These are phyloP conservation scores for Dorcoceras hygrometricum DNA, from an alignment of 257 asterid species.

Conservation along the genomic window DNA sequence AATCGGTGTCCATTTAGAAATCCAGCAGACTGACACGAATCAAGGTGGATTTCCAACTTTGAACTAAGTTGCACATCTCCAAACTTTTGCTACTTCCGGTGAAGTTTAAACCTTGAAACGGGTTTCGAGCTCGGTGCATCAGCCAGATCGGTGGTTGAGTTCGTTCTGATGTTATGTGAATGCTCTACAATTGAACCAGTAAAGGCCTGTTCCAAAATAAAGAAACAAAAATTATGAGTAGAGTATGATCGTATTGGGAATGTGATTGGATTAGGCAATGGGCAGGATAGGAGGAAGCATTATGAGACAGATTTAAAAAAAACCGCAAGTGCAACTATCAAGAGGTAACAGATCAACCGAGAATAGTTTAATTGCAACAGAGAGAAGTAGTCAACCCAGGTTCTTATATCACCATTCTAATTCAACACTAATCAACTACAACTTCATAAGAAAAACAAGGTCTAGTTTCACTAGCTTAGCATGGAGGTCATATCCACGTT, in stretches of 20 bases:
- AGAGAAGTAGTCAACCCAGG: too few species aligned
- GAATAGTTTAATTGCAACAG: neutral
- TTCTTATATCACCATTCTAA: too few species aligned
- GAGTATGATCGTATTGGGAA: neutral
- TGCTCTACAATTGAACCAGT: slow-evolving; percentile 72
- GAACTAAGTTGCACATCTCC: too few species aligned
- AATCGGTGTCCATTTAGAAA: too few species aligned
- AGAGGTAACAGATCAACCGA: neutral
- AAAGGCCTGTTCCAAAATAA: slow-evolving; percentile 47
- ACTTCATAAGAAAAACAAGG: too few species aligned
- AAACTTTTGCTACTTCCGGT: slow-evolving; percentile 38
- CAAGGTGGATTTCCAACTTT: too few species aligned
- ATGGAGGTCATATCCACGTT: too few species aligned
- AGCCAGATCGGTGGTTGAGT: slow-evolving; percentile 33
- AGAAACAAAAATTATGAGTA: neutral
- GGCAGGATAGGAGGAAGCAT: neutral
- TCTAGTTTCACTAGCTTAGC: too few species aligned
- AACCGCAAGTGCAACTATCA: neutral
- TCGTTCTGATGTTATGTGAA: slow-evolving; percentile 36
- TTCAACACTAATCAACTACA: too few species aligned
- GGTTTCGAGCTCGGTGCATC: slow-evolving; percentile 55
- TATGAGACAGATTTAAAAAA: neutral
- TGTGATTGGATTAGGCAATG: neutral
- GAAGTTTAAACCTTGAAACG: slow-evolving; percentile 83
- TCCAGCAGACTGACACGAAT: too few species aligned